These are phyloP conservation scores for Silybum marianum DNA, from an alignment of 129 eudicot genomes.

Conservation along the genomic window DNA sequence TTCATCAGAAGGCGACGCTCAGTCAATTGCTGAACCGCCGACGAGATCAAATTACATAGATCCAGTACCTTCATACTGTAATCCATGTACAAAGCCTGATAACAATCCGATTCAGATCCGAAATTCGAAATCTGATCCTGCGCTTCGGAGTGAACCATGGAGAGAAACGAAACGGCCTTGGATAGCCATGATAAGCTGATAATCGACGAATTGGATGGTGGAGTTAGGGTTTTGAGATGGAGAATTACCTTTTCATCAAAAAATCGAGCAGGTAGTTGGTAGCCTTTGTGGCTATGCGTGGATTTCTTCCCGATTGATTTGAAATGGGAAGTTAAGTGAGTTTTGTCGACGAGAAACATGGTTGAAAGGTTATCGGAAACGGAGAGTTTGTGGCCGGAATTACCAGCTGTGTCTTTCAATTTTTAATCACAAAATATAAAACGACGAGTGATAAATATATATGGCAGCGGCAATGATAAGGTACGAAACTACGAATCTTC, in stretches of 20 bases:
- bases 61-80: constrained; percentile 43
- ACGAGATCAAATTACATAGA: constrained; percentile 37
- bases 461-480: constrained; percentile 12
- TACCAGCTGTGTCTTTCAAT: background rate
- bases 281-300: constrained; percentile 2
- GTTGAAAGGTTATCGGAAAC: constrained; percentile 20
- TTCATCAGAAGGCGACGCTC: constrained; percentile 45
- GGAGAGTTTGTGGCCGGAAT: background rate
- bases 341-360: constrained; percentile 51
- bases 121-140: constrained; percentile 35
- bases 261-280: constrained; percentile 25
- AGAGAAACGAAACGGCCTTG: constrained; percentile 40
- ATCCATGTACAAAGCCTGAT: constrained; percentile 38
- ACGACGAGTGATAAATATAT: constrained; percentile 15
- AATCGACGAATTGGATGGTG: constrained; percentile 9
- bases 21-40: constrained; percentile 34
- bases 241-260: constrained; percentile 41
- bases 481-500: constrained; percentile 3
- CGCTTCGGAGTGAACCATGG: constrained; percentile 36
- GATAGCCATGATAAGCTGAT: constrained; percentile 43
- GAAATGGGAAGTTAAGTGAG: constrained; percentile 36
- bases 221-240: constrained; percentile 41
- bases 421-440: background rate
- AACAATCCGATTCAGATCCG: constrained; percentile 31
- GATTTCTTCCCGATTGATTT: constrained; percentile 33